These are phyloP conservation scores for Candida sp. DNA, from an alignment of 1,139 yeast species.

Conservation along the genomic window DNA sequence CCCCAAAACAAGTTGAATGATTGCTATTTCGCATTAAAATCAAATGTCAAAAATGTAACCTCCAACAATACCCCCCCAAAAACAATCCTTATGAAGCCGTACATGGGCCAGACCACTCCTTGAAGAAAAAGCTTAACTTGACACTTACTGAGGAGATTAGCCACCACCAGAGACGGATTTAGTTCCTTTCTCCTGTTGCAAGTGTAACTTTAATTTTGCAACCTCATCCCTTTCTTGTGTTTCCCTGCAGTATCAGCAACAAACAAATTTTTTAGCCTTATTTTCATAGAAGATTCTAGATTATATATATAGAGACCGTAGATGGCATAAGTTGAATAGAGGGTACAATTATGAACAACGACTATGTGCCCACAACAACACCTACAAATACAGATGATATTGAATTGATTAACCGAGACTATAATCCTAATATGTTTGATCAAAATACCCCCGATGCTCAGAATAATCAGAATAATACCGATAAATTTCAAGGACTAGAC, in stretches of 20 bases:
- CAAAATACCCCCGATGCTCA: not conserved
- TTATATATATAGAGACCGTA: not conserved
- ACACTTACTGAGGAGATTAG: too few relatives aligned
- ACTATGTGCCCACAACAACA: not conserved
- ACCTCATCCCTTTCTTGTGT: not conserved
- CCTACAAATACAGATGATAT: slow-evolving; percentile 1
- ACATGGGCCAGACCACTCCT: too few relatives aligned
- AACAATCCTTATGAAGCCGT: too few relatives aligned
- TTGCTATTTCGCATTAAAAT: too few relatives aligned
- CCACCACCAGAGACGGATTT: too few relatives aligned
- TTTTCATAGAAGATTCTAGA: not conserved
- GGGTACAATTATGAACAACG: not conserved
- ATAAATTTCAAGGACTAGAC: not conserved
- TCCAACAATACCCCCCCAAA: too few relatives aligned
- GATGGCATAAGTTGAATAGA: not conserved
- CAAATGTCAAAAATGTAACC: too few relatives aligned
- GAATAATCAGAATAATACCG: not conserved
- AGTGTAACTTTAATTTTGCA: not conserved
- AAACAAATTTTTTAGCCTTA: not conserved
- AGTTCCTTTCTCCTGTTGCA: not conserved
- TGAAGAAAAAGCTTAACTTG: too few relatives aligned
- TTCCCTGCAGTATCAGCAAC: not conserved
- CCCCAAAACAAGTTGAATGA: too few relatives aligned
- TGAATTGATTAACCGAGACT: slow-evolving; percentile 1
- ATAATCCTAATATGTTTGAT: slow-evolving; percentile 1